These are phyloP conservation scores for Eucalyptus fibrosa DNA, from an alignment of 345 rosid genomes.

Conservation along the genomic window DNA sequence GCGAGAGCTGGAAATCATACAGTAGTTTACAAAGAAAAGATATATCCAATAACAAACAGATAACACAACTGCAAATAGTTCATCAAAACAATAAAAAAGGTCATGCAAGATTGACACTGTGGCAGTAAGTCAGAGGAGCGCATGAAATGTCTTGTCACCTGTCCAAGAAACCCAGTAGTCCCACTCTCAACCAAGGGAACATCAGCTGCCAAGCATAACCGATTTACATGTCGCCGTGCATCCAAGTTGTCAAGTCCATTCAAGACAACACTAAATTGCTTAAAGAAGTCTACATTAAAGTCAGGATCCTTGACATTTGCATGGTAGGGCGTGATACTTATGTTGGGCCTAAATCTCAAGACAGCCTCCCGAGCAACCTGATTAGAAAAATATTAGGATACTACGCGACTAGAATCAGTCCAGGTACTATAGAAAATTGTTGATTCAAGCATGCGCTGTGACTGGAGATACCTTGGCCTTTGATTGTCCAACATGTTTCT, in stretches of 20 bases:
- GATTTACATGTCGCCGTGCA: conserved; percentile 94
- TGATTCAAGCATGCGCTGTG: background rate
- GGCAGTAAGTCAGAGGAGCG: background rate
- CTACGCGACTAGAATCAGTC: background rate
- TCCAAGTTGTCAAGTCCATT: conserved; percentile 98
- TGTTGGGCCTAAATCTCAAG: conserved; percentile 80
- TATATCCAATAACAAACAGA: background rate
- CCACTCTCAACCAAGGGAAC: conserved; percentile 99
- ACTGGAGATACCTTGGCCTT: conserved; percentile 68
- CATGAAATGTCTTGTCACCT: conserved; percentile 28
- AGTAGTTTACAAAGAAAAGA: background rate
- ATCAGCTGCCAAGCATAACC: conserved; percentile 95
- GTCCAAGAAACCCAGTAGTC: conserved; percentile 97
- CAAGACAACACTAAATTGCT: conserved; percentile 85
- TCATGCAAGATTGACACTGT: background rate
- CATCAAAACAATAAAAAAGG: background rate
- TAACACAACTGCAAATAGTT: background rate
- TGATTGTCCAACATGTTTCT: conserved; percentile 92
- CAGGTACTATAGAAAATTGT: background rate
- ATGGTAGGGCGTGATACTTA: conserved; percentile 77
- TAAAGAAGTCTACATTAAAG: conserved; percentile 87
- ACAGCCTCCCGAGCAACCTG: conserved; percentile 99
- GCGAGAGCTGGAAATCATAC: background rate
- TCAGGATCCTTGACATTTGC: conserved; percentile 76
- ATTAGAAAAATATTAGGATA: background rate